phyloP scores from a whole-genome alignment of 176 grass and related monocot species.

The Paspalum notatum region DNA sequence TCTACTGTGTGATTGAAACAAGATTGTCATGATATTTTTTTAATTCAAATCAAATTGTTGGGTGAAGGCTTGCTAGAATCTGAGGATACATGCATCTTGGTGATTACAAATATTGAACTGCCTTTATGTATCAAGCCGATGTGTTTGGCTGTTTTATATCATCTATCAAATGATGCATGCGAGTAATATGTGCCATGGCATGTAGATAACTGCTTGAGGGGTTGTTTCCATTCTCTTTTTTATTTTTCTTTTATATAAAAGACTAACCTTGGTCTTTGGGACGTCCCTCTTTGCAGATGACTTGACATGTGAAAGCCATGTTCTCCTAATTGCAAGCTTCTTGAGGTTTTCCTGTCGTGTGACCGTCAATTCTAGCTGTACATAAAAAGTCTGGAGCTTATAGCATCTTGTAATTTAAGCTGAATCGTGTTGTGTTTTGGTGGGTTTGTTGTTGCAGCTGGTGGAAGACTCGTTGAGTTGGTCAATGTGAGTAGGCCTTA shows the following conservation, averaged over 20 bases:
- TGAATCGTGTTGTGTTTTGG: not conserved
- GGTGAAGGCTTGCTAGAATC: not conserved
- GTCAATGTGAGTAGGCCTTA: not conserved
- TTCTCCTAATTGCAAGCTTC: conserved; percentile 1
- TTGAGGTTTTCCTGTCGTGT: conserved; percentile 1
- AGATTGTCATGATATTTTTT: not conserved
- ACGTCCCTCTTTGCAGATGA: conserved; percentile 37
- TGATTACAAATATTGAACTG: not conserved
- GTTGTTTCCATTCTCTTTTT: not conserved
- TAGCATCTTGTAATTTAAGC: conserved; percentile 43
- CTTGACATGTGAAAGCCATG: not conserved
- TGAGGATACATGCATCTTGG: not conserved
- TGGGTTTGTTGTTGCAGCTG: not conserved
- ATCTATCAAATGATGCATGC: not conserved
- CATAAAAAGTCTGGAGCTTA: conserved; percentile 47
- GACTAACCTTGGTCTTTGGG: not conserved
- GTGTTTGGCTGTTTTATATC: not conserved
- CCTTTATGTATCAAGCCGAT: not conserved
- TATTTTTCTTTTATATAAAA: not conserved
- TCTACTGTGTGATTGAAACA: not conserved
- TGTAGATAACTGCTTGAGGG: not conserved
- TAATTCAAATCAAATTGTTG: not conserved
- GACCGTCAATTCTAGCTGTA: conserved; percentile 43
- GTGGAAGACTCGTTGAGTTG: not conserved
- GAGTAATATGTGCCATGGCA: not conserved